Conservation (phyloP, 2,329 filamentous ascomycete genomes). For the Botryotinia calthae region DNA sequence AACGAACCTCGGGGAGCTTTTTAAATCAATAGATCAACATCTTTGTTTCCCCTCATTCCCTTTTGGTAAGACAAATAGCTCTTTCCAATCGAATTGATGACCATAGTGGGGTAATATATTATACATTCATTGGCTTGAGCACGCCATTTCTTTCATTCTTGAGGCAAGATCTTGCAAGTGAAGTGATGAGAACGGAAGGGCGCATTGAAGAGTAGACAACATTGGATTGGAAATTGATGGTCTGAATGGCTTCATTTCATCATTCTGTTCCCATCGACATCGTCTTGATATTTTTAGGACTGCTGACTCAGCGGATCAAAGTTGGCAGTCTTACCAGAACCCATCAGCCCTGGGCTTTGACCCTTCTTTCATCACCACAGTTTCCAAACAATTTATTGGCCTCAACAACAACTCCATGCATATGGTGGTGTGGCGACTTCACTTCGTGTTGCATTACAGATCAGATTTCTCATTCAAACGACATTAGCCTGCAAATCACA, state of each 20-base stretch:
- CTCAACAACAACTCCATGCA: background rate
- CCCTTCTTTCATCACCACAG: background rate
- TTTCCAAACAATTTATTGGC: background rate
- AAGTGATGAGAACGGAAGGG: background rate
- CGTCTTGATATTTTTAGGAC: background rate
- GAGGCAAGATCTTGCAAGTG: background rate
- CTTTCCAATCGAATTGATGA: background rate
- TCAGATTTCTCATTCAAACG: background rate
- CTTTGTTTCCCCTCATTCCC: slow-evolving; percentile 2
- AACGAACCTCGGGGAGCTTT: background rate
- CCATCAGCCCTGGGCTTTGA: background rate
- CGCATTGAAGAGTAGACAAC: background rate
- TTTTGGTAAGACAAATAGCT: background rate
- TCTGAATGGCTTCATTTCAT: slow-evolving; percentile 13
- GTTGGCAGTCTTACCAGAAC: too few species aligned
- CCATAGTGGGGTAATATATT: slow-evolving; percentile 5
- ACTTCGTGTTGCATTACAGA: background rate
- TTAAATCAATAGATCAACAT: background rate
- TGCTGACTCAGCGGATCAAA: slow-evolving; percentile 3
- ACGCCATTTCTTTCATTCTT: background rate
- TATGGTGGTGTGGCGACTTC: background rate
- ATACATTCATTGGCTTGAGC: background rate
- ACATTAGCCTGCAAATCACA: background rate
- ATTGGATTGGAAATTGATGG: background rate
- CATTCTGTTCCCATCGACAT: background rate